Evolutionary conservation across 169 alveolate genomes (phyloP).

Genomic region (Besnoitia besnoiti): DNA sequence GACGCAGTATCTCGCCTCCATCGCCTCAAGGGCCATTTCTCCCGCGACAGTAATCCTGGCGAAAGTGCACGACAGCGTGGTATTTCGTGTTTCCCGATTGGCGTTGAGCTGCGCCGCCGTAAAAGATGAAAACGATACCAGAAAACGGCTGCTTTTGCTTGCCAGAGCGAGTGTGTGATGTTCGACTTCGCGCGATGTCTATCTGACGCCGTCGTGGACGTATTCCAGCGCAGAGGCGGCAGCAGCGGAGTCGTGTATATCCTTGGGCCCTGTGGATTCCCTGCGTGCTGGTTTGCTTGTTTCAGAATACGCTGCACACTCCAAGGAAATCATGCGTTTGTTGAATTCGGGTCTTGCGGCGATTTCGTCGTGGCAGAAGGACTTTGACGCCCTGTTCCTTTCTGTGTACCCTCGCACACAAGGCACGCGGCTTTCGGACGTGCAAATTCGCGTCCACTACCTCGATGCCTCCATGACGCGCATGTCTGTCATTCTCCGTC

Average conservation of each 20-base stretch:
- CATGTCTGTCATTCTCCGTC: background rate
- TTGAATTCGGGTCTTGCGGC: background rate
- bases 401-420: background rate
- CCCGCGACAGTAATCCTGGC: background rate
- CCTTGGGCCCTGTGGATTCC: no score
- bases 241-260: no score
- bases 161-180: no score
- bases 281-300: background rate
- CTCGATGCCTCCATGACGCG: background rate
- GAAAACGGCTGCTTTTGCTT: no score
- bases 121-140: no score
- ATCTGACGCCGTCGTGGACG: no score
- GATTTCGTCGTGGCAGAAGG: background rate
- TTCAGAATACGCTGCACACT: background rate
- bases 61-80: background rate
- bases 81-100: no score
- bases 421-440: background rate
- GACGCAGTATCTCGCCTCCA: background rate
- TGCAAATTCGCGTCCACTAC: background rate
- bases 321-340: background rate
- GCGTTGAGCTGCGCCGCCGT: no score
- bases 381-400: background rate
- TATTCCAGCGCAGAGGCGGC: no score
- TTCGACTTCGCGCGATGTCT: no score
- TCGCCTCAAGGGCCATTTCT: conserved; percentile 27